These are phyloP conservation scores for Colletotrichum sansevieriae DNA, from an alignment of 2,329 filamentous ascomycete genomes.

Conservation along the genomic window DNA sequence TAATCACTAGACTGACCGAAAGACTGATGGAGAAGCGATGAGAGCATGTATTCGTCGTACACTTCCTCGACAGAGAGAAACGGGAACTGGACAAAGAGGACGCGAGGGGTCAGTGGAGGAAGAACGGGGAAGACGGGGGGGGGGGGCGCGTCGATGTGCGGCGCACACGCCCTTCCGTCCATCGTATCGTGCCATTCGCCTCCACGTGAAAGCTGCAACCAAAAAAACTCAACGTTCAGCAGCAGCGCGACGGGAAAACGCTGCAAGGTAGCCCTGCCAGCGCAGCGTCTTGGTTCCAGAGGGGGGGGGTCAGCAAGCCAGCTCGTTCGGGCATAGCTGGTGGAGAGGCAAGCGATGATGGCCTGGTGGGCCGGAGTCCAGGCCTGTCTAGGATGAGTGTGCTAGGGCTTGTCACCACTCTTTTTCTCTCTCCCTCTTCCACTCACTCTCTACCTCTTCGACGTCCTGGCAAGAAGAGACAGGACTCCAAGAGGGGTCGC, in stretches of 20 bases:
- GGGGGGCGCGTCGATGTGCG: background rate
- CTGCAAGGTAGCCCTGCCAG: slow-evolving; percentile 40
- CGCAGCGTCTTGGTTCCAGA: slow-evolving; percentile 33
- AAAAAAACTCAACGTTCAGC: slow-evolving; percentile 38
- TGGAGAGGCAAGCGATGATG: slow-evolving; percentile 36
- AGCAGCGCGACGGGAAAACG: slow-evolving; percentile 23
- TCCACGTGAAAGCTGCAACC: slow-evolving; percentile 40
- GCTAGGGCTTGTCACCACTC: slow-evolving; percentile 8
- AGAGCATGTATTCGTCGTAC: slow-evolving; percentile 9
- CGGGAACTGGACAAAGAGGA: background rate
- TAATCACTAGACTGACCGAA: slow-evolving; percentile 9
- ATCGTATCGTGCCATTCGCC: slow-evolving; percentile 38
- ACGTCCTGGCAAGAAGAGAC: slow-evolving; percentile 18
- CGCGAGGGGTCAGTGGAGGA: slow-evolving; percentile 3
- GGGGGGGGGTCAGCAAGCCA: slow-evolving; percentile 38
- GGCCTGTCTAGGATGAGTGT: slow-evolving; percentile 20
- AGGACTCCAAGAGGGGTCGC: slow-evolving; percentile 40
- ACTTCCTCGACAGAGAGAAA: background rate
- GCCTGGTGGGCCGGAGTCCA: slow-evolving; percentile 28
- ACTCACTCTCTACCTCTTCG: background rate
- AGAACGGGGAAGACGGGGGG: background rate
- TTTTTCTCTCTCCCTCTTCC: background rate
- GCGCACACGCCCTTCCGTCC: slow-evolving; percentile 21
- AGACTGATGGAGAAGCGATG: slow-evolving; percentile 17
- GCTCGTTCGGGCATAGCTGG: slow-evolving; percentile 35